Percentiles rank a stretch among this genome's conserved stretches.
Evolutionary conservation across 177 flowering plant genomes (phyloP).

Genomic region (Vitis hybrid): DNA sequence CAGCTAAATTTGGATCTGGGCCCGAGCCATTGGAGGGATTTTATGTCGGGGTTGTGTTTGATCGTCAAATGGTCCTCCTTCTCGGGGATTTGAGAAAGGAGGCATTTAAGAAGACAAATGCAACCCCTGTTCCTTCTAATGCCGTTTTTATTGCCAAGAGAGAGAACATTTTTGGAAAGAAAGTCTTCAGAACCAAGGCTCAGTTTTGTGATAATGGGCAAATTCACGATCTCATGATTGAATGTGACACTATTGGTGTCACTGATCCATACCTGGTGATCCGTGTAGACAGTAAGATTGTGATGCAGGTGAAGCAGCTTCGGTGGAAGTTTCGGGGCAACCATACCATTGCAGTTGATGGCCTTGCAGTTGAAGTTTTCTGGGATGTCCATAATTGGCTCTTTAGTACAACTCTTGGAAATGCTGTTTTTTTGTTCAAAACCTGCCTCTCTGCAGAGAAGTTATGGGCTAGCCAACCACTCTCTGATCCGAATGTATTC

Average conservation of each 20-base stretch:
- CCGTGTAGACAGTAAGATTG: constrained; percentile 55
- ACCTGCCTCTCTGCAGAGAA: constrained; percentile 57
- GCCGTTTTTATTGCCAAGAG: constrained; percentile 51
- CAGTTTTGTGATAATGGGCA: constrained; percentile 60
- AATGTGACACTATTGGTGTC: constrained; percentile 45
- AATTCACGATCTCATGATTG: constrained; percentile 54
- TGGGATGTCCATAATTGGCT: constrained; percentile 84
- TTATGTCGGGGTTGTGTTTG: constrained; percentile 56
- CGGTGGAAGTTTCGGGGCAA: constrained; percentile 83
- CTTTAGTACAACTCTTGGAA: constrained; percentile 49
- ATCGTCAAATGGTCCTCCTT: constrained; percentile 53
- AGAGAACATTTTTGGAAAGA: constrained; percentile 70
- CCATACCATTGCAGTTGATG: constrained; percentile 65
- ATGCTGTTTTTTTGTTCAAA: constrained; percentile 79
- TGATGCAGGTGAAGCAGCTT: constrained; percentile 69
- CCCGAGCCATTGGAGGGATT: constrained; percentile 75
- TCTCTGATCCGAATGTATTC: constrained; percentile 31
- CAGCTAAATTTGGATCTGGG: constrained; percentile 65
- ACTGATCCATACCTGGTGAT: constrained; percentile 53
- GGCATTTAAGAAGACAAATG: constrained; percentile 57
- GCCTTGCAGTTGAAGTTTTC: constrained; percentile 58
- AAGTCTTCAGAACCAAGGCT: constrained; percentile 48
- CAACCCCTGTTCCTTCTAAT: constrained; percentile 34
- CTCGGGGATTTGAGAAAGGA: constrained; percentile 76
- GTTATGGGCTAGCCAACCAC: constrained; percentile 42